These are phyloP conservation scores for Allium cepa DNA, from an alignment of 106 monocot species.

Conservation along the genomic window DNA sequence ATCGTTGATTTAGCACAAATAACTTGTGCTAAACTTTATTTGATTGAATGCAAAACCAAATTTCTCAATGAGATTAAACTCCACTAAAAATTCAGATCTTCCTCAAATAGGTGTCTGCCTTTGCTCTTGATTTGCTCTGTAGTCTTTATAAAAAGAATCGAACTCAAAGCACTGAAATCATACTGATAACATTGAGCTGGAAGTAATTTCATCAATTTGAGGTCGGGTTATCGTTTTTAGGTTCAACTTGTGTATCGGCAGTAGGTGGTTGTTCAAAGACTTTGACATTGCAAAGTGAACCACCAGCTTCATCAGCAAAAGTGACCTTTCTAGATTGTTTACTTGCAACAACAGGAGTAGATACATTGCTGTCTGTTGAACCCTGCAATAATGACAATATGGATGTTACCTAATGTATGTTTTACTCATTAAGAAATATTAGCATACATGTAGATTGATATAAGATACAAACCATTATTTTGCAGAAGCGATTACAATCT, in stretches of 20 bases:
- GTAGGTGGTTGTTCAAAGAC: conserved; percentile 23
- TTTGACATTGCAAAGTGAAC: conserved; percentile 69
- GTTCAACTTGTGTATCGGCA: not conserved
- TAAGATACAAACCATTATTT: conserved; percentile 68
- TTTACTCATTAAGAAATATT: not conserved
- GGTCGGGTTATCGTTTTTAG: no score
- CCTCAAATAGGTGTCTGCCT: no score
- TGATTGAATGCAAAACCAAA: no score
- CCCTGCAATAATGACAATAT: conserved; percentile 26
- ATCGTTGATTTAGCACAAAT: no score
- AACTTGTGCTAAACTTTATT: no score
- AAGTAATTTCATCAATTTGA: no score
- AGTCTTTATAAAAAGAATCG: no score
- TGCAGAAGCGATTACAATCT: conserved; percentile 86
- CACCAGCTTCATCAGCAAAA: conserved; percentile 94
- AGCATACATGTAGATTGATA: not conserved
- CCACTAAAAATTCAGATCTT: no score
- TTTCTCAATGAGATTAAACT: no score
- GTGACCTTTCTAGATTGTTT: conserved; percentile 64
- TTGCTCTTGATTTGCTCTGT: no score
- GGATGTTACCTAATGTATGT: not conserved
- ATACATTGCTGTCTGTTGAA: conserved; percentile 27
- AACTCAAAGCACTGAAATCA: no score
- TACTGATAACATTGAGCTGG: no score
- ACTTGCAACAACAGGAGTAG: conserved; percentile 10